Evolutionary conservation across 305 asterid genomes (phyloP), one percentile per base, ranked within the genome.

Genomic region (Fraxinus platypoda): DNA sequence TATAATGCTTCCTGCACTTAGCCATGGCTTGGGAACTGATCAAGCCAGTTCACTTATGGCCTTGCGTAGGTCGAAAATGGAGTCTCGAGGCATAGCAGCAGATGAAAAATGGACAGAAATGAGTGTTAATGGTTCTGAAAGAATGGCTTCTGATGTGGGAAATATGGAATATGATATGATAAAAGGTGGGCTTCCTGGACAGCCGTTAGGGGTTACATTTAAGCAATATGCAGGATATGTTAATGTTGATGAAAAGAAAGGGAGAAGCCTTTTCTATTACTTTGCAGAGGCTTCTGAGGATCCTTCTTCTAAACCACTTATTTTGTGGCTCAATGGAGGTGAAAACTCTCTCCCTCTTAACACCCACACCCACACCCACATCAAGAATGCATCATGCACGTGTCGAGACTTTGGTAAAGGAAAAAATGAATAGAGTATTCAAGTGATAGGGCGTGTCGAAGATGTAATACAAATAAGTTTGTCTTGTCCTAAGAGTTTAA

Each of bases 291-390:
- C 87, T 35, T 78, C 80, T 64, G 26, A 49, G 28, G 81, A 84
- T 77, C 83, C 86, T 49, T 54, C 77, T 66, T 31, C 89, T n/a
- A 83, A 81, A 52, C 89, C 89, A 25, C 91, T 86, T 38, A 12
- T 88, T 81, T 88, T 88, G 17, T 88, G 89, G 91, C 85, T 88
- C 54, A 88, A 86, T 80, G 91, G 91, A 88, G 90, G 90, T 88
- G 25, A 80, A 37, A 43, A 0, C 8, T 37, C 11, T 26, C 43
- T 34, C 75, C 25, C 64, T 41, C 21, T 57, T 8, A 8, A 11
- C 54, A 12, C 54, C 5, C n/a, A 4, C 54, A 12, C 54, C 5
- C n/a, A 4, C 62, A 49, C 0, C 23, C 8, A 15, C 62, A 46
- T 46, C 19, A 4, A 46, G 57, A 3, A 52, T 52, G 62, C 23